phyloP scores from a whole-genome alignment of 2,329 filamentous ascomycete genomes.

The Fusarium kyushuense region DNA sequence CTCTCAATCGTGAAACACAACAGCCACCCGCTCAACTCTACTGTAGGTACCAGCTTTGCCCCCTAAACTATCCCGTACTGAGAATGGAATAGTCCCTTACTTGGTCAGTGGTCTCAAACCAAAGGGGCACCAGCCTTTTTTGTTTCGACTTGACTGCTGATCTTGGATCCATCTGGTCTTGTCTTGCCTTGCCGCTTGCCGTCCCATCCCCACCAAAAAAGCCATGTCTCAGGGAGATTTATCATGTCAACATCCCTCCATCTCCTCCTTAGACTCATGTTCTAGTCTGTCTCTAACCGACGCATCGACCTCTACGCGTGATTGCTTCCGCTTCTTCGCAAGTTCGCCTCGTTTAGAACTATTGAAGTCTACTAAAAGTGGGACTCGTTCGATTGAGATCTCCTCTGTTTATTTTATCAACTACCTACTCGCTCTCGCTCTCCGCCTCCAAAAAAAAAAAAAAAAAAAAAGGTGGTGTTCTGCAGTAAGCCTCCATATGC shows the following conservation, averaged over 20 bases:
- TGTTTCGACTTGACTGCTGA: too few species aligned
- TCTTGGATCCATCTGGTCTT: background rate
- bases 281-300: constrained; percentile 35
- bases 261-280: constrained; percentile 9
- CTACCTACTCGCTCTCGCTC: background rate
- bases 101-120: background rate
- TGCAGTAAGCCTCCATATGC: constrained; percentile 33
- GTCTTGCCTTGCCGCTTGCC: background rate
- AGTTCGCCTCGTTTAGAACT: constrained; percentile 14
- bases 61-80: background rate
- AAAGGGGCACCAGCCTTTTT: constrained; percentile 25
- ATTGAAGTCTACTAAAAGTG: constrained; percentile 20
- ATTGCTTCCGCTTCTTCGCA: constrained; percentile 30
- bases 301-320: constrained; percentile 23
- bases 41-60: background rate
- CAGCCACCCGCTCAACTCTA: constrained; percentile 34
- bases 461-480: constrained; percentile 29
- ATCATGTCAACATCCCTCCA: constrained; percentile 7
- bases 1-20: constrained; percentile 28
- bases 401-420: background rate
- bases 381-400: constrained; percentile 11
- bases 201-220: background rate
- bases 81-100: background rate
- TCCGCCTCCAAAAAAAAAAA: background rate
- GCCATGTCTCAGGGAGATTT: constrained; percentile 22